Evolutionary conservation across 2,329 filamentous ascomycete species (phyloP), one percentile per base, ranked within the genome.

Genomic region (Westerdykella ornata): DNA sequence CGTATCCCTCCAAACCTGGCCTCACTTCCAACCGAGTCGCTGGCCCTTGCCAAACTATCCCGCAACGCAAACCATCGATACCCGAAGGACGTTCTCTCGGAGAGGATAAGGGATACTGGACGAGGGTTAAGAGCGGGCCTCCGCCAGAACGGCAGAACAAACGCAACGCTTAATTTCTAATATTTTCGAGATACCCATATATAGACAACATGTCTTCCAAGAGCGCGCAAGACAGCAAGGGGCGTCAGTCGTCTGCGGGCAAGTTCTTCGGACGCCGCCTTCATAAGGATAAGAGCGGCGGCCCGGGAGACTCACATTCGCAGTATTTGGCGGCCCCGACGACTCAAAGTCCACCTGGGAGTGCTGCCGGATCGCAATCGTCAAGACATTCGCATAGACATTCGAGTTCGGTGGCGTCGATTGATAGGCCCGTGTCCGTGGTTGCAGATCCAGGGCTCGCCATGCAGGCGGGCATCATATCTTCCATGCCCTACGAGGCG

Each of bases 181-280:
- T 26, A 26, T 26, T 26, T 11, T 26, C 22, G 22, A 26, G 22
- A 26, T 26, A 26, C 22, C 22, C 22, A 26, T 2, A 26, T 26
- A 26, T 26, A 44, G 32, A 37, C 31, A 49, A 31, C n/a, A 76
- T 75, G 72, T 71, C 73, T 52, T 61, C 70, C 41, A 66, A 65
- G 79, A 80, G 79, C 73, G 62, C 81, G 57, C 74, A 78, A 62
- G 75, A 84, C 72, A 83, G 86, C 72, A 88, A 89, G 72, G 76
- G 83, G 59, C 81, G 85, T 68, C 85, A 90, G 73, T 88, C 85
- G 51, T 88, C 86, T 60, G 83, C 81, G 62, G 77, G 80, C 63
- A 84, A 83, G 48, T 88, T 96, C 73, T 96, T 96, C 72, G 88
- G 87, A 59, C 80, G 88, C 62, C 85, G 76, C 46, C 62, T 74